Evolutionary conservation across 1,284 basidiomycete species (phyloP).

Genomic region (Naganishia cerealis): DNA sequence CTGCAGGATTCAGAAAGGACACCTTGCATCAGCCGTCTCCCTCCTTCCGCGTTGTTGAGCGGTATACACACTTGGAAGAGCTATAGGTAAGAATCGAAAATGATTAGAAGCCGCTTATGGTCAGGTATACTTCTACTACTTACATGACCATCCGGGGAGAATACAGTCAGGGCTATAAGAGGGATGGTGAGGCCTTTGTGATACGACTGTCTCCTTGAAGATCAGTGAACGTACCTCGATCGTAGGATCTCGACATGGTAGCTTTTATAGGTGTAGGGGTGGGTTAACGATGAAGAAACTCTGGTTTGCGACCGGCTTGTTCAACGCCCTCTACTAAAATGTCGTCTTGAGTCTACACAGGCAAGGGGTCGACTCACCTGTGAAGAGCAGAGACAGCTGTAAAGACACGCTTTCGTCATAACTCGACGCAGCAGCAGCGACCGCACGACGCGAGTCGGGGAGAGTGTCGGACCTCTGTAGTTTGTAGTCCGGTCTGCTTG

Average conservation of each 20-base stretch:
- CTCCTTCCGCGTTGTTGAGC: background rate
- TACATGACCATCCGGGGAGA: constrained; percentile 88
- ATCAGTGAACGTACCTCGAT: constrained; percentile 48
- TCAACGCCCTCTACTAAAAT: background rate
- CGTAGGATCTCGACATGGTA: constrained; percentile 55
- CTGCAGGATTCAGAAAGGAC: constrained; percentile 55
- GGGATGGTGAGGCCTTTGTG: background rate
- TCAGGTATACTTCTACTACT: constrained; percentile 33
- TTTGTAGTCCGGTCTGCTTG: background rate
- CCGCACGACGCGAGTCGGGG: constrained; percentile 26
- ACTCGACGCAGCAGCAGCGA: background rate
- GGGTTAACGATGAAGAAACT: background rate
- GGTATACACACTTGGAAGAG: constrained; percentile 50
- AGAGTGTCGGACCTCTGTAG: background rate
- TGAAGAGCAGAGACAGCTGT: background rate
- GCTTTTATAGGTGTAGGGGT: background rate
- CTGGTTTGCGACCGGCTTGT: background rate
- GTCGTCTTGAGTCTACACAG: background rate
- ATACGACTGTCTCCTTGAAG: background rate
- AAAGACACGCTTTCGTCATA: constrained; percentile 27
- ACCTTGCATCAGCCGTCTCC: background rate
- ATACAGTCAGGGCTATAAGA: constrained; percentile 69
- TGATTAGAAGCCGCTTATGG: constrained; percentile 1
- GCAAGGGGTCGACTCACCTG: background rate
- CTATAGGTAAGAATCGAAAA: constrained; percentile 36